phyloP scores from a whole-genome alignment of 2,329 filamentous ascomycete species.

The Conoideocrella luteorostrata region DNA sequence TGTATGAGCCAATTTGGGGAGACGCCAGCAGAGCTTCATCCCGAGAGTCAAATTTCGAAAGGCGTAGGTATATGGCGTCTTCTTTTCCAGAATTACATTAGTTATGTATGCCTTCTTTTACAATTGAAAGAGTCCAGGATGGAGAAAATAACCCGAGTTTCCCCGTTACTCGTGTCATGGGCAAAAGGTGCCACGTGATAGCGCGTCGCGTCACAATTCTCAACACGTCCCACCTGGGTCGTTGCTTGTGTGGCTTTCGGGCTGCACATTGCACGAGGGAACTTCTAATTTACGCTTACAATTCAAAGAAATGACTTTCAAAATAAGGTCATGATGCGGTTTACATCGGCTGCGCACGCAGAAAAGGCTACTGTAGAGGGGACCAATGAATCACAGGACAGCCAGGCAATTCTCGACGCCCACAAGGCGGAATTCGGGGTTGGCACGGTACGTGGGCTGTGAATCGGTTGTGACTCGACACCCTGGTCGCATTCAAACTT shows the following conservation, averaged over 20 bases:
- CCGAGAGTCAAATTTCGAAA: too few relatives aligned
- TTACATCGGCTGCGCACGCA: conserved; percentile 20
- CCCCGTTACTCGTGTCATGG: neutral
- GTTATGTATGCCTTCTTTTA: too few relatives aligned
- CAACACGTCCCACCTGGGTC: neutral
- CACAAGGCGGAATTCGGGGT: conserved; percentile 33
- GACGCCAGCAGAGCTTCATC: too few relatives aligned
- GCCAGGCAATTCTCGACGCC: conserved; percentile 33
- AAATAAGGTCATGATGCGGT: conserved; percentile 21
- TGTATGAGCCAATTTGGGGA: too few relatives aligned
- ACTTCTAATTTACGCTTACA: neutral
- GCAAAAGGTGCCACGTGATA: conserved; percentile 19
- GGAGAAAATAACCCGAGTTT: too few relatives aligned
- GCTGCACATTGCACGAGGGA: neutral
- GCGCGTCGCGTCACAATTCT: conserved; percentile 19
- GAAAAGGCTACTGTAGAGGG: conserved; percentile 21
- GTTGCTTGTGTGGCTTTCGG: neutral
- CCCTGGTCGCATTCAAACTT: neutral
- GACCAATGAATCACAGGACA: conserved; percentile 36
- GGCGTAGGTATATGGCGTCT: too few relatives aligned
- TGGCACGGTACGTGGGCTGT: conserved; percentile 28
- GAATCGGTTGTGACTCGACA: neutral
- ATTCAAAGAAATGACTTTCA: conserved; percentile 13
- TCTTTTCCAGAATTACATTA: too few relatives aligned
- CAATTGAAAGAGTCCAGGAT: too few relatives aligned